phyloP scores from a whole-genome alignment of 129 eudicot genomes.

The Helianthus tuberosus region DNA sequence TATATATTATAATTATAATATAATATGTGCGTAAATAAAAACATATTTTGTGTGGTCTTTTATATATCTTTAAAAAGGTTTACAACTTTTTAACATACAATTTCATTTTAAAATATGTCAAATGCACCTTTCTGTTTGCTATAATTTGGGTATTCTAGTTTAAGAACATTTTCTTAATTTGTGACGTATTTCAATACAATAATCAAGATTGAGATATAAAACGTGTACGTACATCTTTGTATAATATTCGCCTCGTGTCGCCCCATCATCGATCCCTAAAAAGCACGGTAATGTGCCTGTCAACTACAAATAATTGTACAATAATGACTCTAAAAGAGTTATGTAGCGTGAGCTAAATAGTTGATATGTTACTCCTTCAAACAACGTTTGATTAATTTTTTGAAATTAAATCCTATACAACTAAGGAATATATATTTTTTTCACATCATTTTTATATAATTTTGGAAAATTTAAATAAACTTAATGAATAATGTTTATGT shows the following conservation, averaged over 20 bases:
- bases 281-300: conserved; percentile 17
- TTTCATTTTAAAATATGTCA: background rate
- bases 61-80: background rate
- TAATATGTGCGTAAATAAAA: too few species aligned
- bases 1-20: too few species aligned
- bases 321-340: background rate
- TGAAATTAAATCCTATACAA: too few species aligned
- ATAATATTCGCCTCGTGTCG: background rate
- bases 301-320: background rate
- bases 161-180: conserved; percentile 27
- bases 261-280: conserved; percentile 29
- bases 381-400: too few species aligned
- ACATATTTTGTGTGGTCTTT: background rate
- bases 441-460: too few species aligned
- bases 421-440: background rate
- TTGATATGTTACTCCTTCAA: too few species aligned
- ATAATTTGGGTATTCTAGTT: background rate
- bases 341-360: too few species aligned
- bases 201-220: conserved; percentile 1
- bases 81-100: background rate
- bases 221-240: too few species aligned
- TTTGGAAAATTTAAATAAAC: background rate
- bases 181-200: conserved; percentile 1
- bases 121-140: conserved; percentile 3
- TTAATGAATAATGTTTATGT: conserved; percentile 1